Evolutionary conservation across 75 land plant genomes (phyloP).

Genomic region (Pinus albicaulis): DNA sequence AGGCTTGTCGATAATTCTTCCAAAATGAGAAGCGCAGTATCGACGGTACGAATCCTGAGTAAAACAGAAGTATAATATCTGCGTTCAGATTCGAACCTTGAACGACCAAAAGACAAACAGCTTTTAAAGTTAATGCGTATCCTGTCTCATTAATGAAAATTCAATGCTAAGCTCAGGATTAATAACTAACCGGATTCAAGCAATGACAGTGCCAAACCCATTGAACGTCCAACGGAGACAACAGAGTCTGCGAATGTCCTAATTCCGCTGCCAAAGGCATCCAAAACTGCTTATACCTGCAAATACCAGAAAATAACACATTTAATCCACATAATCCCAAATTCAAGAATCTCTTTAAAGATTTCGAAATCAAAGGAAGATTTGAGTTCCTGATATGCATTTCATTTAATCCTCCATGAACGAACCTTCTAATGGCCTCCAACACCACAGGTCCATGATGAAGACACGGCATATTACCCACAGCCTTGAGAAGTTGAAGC

Average conservation of each 20-base stretch:
- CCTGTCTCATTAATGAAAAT: too few species aligned
- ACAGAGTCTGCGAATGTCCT: constrained; percentile 37
- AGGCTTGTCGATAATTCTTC: constrained; percentile 53
- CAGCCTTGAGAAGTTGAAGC: constrained; percentile 32
- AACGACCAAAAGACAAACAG: too few species aligned
- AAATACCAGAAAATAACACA: constrained; percentile 5
- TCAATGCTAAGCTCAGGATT: neutral
- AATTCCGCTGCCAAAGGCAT: constrained; percentile 71
- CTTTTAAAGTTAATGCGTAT: too few species aligned
- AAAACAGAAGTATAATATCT: neutral
- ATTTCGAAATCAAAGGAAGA: neutral
- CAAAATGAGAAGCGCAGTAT: constrained; percentile 56
- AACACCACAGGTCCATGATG: constrained; percentile 21
- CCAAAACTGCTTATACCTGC: constrained; percentile 80
- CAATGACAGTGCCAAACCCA: constrained; percentile 98
- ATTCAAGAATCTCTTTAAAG: neutral
- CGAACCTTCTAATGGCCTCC: constrained; percentile 44
- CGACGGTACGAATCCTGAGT: constrained; percentile 54
- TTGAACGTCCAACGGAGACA: constrained; percentile 72
- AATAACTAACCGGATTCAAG: constrained; percentile 57
- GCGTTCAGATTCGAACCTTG: too few species aligned
- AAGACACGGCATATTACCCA: constrained; percentile 37
- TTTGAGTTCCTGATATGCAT: too few species aligned
- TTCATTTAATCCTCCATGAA: neutral
- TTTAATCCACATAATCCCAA: neutral